Conservation (phyloP, 2,329 filamentous ascomycete genomes). For the Chrysoporthe deuterocubensis region DNA sequence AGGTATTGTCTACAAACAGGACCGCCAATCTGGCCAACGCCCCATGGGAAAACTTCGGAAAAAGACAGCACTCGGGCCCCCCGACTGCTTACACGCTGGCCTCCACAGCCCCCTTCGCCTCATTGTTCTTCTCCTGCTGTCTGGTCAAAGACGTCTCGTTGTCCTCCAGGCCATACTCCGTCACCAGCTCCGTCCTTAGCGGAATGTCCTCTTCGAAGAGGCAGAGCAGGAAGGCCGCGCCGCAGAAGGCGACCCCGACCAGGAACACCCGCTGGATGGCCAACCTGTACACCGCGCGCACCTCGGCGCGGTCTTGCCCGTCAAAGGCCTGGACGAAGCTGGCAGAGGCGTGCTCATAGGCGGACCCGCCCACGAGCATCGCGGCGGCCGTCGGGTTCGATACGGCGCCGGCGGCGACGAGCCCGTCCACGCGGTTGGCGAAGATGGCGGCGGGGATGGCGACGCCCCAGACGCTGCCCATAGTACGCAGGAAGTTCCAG, state of each 20-base stretch:
- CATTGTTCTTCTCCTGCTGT: no score
- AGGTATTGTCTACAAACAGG: no score
- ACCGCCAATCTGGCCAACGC: no score
- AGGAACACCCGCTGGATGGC: conserved; percentile 32
- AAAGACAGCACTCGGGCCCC: no score
- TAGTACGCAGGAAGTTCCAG: conserved; percentile 48
- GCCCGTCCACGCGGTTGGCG: conserved; percentile 25
- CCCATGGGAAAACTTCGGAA: no score
- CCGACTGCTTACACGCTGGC: no score
- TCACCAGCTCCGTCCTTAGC: conserved; percentile 31
- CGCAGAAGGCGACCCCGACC: conserved; percentile 34
- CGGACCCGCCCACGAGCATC: conserved; percentile 30
- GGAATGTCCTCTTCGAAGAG: conserved; percentile 32
- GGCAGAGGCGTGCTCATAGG: conserved; percentile 34
- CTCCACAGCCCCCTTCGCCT: no score
- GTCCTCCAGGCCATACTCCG: conserved; percentile 17
- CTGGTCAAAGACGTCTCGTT: no score
- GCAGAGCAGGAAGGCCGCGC: conserved; percentile 31
- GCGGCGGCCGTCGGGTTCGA: conserved; percentile 8
- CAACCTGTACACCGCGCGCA: conserved; percentile 30
- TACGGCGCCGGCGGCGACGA: conserved; percentile 12
- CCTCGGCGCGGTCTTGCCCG: conserved; percentile 21
- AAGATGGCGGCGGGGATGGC: conserved; percentile 49
- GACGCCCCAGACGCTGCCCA: conserved; percentile 52
- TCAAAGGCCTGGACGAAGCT: conserved; percentile 29